These are phyloP conservation scores for Botrytis pseudocinerea DNA, from an alignment of 2,329 filamentous ascomycete genomes.

Conservation along the genomic window DNA sequence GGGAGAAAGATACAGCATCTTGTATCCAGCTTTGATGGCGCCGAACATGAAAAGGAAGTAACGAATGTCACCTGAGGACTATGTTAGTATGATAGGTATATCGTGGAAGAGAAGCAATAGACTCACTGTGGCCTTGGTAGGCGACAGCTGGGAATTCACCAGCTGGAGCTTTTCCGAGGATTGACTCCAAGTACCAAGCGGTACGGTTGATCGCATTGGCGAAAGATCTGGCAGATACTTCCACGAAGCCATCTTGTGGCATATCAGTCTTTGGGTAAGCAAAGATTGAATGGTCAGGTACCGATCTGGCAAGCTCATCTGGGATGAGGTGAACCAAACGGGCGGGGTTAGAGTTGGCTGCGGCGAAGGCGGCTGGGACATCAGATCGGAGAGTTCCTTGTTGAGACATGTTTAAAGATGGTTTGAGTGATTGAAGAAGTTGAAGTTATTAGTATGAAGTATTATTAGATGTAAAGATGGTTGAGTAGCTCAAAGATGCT, in stretches of 20 bases:
- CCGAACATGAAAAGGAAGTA: slow-evolving; percentile 33
- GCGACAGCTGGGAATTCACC: slow-evolving; percentile 24
- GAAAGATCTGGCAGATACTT: slow-evolving; percentile 29
- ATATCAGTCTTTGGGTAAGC: slow-evolving; percentile 29
- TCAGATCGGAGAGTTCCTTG: slow-evolving; percentile 22
- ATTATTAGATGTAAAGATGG: slow-evolving; percentile 4
- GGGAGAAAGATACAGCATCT: slow-evolving; percentile 43
- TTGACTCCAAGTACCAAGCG: slow-evolving; percentile 30
- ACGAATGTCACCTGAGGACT: slow-evolving; percentile 30
- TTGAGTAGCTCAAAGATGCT: slow-evolving; percentile 13
- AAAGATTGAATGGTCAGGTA: slow-evolving; percentile 32
- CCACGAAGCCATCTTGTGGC: slow-evolving; percentile 31
- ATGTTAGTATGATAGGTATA: neutral
- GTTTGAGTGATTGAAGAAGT: slow-evolving; percentile 1
- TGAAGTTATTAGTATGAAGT: slow-evolving; percentile 13
- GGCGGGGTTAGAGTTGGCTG: slow-evolving; percentile 17
- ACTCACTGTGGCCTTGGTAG: slow-evolving; percentile 24
- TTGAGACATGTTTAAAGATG: slow-evolving; percentile 27
- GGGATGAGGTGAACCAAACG: slow-evolving; percentile 31
- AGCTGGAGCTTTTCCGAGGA: slow-evolving; percentile 24
- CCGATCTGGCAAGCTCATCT: slow-evolving; percentile 30
- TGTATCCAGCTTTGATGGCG: slow-evolving; percentile 42
- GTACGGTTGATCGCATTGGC: slow-evolving; percentile 32
- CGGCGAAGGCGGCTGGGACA: slow-evolving; percentile 21
- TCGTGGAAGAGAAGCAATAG: neutral